phyloP scores from a whole-genome alignment of 148 eudicot species.

The Tetragonia tetragonoides region DNA sequence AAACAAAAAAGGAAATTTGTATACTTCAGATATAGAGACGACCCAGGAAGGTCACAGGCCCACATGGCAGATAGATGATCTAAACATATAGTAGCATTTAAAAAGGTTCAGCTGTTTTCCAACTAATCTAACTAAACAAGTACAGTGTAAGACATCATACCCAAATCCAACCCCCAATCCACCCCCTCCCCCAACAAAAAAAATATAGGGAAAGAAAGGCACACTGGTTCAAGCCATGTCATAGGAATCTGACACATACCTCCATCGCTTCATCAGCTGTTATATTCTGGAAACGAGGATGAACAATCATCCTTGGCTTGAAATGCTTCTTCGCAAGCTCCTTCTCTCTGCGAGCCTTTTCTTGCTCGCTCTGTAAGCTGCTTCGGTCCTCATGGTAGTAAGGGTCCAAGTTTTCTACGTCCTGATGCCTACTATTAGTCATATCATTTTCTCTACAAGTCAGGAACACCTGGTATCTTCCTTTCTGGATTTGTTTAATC shows the following conservation, averaged over 20 bases:
- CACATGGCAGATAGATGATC: not conserved
- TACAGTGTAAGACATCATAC: not conserved
- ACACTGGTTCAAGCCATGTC: not conserved
- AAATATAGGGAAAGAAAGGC: not conserved
- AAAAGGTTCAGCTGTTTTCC: not conserved
- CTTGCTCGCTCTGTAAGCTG: conserved; percentile 52
- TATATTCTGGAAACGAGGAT: conserved; percentile 89
- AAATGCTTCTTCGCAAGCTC: conserved; percentile 90
- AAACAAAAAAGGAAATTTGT: no score
- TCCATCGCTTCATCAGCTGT: conserved; percentile 92
- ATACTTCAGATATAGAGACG: no score
- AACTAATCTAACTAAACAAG: not conserved
- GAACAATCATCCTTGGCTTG: conserved; percentile 89
- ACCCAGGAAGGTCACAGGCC: not conserved
- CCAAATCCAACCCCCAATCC: not conserved
- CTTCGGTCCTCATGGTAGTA: conserved; percentile 81
- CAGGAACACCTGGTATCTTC: conserved; percentile 72
- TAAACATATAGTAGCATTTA: not conserved
- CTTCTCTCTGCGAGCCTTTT: conserved; percentile 77
- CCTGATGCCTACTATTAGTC: conserved; percentile 55
- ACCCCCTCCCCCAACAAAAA: no score
- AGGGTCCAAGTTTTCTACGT: conserved; percentile 50
- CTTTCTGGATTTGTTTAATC: conserved; percentile 60
- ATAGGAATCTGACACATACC: conserved; percentile 40
- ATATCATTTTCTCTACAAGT: conserved; percentile 76